Evolutionary conservation across 2,329 filamentous ascomycete species (phyloP).

Genomic region (Colletotrichum shisoi): DNA sequence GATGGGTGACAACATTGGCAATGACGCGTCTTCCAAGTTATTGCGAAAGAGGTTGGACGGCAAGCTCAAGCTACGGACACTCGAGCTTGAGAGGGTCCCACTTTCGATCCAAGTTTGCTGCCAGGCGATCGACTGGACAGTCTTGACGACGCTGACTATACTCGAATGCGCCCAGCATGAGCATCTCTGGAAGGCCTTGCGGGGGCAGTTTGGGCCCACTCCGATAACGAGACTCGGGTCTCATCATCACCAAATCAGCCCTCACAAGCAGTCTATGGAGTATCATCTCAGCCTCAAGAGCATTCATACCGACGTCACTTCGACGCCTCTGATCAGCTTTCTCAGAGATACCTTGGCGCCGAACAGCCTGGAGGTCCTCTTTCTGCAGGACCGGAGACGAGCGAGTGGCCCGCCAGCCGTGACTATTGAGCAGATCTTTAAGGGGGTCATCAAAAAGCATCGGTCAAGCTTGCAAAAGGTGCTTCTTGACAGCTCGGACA

Average conservation of each 20-base stretch:
- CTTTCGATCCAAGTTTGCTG: conserved; percentile 76
- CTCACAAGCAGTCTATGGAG: conserved; percentile 52
- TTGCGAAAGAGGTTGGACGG: conserved; percentile 58
- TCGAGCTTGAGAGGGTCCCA: conserved; percentile 78
- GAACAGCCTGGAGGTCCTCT: conserved; percentile 80
- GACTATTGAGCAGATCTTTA: conserved; percentile 74
- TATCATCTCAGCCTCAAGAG: conserved; percentile 74
- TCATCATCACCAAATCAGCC: conserved; percentile 41
- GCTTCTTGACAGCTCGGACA: conserved; percentile 73
- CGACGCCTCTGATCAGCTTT: conserved; percentile 73
- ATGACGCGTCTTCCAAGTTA: conserved; percentile 14
- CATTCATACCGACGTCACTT: conserved; percentile 77
- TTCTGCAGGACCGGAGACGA: conserved; percentile 71
- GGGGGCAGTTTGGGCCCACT: conserved; percentile 65
- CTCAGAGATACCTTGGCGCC: conserved; percentile 79
- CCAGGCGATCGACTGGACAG: conserved; percentile 77
- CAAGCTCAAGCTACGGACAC: conserved; percentile 71
- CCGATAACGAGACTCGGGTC: conserved; percentile 39
- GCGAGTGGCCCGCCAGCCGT: conserved; percentile 60
- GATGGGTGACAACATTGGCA: not conserved
- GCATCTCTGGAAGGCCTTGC: conserved; percentile 76
- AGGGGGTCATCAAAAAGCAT: conserved; percentile 74
- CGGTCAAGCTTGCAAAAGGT: conserved; percentile 74
- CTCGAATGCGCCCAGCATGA: conserved; percentile 78
- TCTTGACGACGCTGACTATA: conserved; percentile 74